Evolutionary conservation across 2,329 filamentous ascomycete genomes (phyloP), one percentile per base, ranked within the genome.

Genomic region (Alternaria consortialis): DNA sequence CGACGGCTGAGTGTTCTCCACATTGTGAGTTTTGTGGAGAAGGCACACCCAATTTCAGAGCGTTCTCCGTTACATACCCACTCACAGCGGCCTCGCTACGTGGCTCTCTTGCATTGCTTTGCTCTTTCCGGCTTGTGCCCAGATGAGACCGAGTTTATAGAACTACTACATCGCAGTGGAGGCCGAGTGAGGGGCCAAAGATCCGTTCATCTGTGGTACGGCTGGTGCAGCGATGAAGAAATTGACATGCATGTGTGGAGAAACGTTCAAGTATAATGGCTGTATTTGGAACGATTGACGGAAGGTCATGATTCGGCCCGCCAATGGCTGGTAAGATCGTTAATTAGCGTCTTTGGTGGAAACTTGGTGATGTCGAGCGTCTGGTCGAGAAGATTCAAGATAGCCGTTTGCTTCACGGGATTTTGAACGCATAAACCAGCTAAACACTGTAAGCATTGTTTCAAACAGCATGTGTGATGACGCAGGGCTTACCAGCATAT

Each of bases 371-470:
- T 57, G 20, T 77, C 65, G 9, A 77, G 65, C 7, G 66, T 75
- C 36, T 62, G 67, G 43, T 74, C 74, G 4, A 77, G 56, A 11
- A 77, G 62, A 8, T 68, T 68, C 8, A 72, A 36, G 9, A 77
- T 67, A 23, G 65, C 69, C 5, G 58, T 52, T 51, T 74, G 73
- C 58, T 74, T 76, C 20, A 56, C 51, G 23, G 71, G 72, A 15
- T 62, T 67, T 32, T 74, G 74, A n/a, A 71, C 73, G 43, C 73
- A 75, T 51, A 76, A 67, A 6, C 73, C 74, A 46, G 74, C 74
- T 75, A 32, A 27, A 23, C 3, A 25, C 31, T 36, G 47, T 66
- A 40, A 63, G 58, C 50, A 32, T 62, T 27, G 23, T 47, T 37
- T 2, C 1, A 13, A 7, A 34, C 7, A 7, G 6, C 4, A 12